Conservation (phyloP, 257 asterid genomes). For the Cruciata laevipes region DNA sequence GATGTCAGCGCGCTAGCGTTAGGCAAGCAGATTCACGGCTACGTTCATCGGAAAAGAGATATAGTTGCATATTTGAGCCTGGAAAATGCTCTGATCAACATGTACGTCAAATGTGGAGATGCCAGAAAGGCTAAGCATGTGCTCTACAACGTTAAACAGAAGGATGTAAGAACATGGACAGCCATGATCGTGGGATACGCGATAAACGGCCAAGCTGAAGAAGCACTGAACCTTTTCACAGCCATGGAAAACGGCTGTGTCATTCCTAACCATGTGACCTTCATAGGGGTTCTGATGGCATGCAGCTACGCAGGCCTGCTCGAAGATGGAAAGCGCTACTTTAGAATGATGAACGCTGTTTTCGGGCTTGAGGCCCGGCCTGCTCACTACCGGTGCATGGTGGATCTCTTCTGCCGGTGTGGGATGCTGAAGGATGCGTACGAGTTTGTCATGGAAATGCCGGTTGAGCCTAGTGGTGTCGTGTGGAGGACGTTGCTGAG, state of each 20-base stretch:
- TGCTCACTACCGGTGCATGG: slow-evolving; percentile 28
- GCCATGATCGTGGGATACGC: slow-evolving; percentile 34
- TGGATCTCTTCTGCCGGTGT: slow-evolving; percentile 22
- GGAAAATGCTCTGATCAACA: slow-evolving; percentile 23
- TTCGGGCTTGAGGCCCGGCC: slow-evolving; percentile 22
- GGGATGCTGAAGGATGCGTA: slow-evolving; percentile 28
- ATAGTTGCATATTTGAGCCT: slow-evolving; percentile 11
- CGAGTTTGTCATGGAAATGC: slow-evolving; percentile 24
- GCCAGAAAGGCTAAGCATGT: slow-evolving; percentile 17
- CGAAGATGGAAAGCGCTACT: slow-evolving; percentile 22
- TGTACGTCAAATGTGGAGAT: slow-evolving; percentile 30
- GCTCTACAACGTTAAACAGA: slow-evolving; percentile 13
- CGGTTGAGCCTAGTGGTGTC: slow-evolving; percentile 19
- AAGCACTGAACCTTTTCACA: slow-evolving; percentile 21
- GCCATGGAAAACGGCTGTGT: slow-evolving; percentile 16
- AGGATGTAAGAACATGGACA: slow-evolving; percentile 31
- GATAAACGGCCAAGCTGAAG: slow-evolving; percentile 25
- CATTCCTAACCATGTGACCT: slow-evolving; percentile 10
- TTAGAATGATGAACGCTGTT: slow-evolving; percentile 18
- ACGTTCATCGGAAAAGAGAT: not conserved
- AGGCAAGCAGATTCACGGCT: slow-evolving; percentile 15
- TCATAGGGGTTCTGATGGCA: slow-evolving; percentile 25
- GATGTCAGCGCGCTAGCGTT: slow-evolving; percentile 23
- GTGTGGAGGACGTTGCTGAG: slow-evolving; percentile 27
- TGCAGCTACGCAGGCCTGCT: slow-evolving; percentile 21